Conservation (phyloP, 2,329 filamentous ascomycete genomes). For the Beauveria sp. region DNA sequence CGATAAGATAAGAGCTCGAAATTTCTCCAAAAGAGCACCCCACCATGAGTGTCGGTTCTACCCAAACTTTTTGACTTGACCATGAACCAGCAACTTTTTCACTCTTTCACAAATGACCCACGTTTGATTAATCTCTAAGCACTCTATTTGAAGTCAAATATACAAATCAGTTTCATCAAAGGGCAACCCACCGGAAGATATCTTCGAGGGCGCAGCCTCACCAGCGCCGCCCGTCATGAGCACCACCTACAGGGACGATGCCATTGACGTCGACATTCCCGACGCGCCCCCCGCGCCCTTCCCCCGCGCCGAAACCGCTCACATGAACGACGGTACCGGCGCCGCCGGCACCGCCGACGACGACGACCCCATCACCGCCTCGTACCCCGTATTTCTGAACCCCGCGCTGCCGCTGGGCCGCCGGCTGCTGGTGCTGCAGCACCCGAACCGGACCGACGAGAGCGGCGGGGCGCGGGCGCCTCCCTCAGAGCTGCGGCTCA, state of each 20-base stretch:
- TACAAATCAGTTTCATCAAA: background rate
- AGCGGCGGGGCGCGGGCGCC: constrained; percentile 30
- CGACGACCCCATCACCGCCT: constrained; percentile 61
- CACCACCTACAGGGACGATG: background rate
- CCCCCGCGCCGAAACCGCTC: background rate
- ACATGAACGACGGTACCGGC: background rate
- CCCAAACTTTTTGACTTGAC: background rate
- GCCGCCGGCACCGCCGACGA: constrained; percentile 26
- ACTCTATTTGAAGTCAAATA: background rate
- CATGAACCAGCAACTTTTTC: background rate
- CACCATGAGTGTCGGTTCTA: background rate
- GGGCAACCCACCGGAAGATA: background rate
- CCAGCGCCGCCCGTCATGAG: background rate
- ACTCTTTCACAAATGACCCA: background rate
- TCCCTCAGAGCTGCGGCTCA: constrained; percentile 72
- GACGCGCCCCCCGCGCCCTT: background rate
- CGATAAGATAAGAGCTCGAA: constrained; percentile 20
- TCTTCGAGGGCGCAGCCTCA: background rate
- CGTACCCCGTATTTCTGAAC: constrained; percentile 83
- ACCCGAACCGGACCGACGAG: constrained; percentile 67
- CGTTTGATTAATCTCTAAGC: background rate
- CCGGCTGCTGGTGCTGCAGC: constrained; percentile 77
- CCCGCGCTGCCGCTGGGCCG: constrained; percentile 55
- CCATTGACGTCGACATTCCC: constrained; percentile 1
- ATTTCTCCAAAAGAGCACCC: constrained; percentile 8